Evolutionary conservation across 108 stramenopile species (phyloP).

Genomic region (Cylindrotheca fusiformis): DNA sequence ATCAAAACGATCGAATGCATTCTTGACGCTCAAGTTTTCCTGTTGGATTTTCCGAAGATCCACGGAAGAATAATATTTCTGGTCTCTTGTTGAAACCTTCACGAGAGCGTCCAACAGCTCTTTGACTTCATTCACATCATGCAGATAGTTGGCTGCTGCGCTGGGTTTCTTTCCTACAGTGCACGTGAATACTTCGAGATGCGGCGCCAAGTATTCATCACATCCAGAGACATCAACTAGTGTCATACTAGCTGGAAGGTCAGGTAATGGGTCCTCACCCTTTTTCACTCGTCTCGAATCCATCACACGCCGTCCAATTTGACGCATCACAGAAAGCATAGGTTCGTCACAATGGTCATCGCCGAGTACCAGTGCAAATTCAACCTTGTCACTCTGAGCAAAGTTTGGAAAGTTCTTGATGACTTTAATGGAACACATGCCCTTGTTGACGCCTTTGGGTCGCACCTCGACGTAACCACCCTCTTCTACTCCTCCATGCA

Average conservation of each 20-base stretch:
- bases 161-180: constrained; percentile 98
- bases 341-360: constrained; percentile 96
- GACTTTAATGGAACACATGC: constrained; percentile 80
- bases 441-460: constrained; percentile 87
- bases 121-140: constrained; percentile 89
- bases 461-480: constrained; percentile 88
- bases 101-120: constrained; percentile 85
- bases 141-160: constrained; percentile 91
- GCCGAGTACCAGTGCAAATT: constrained; percentile 86
- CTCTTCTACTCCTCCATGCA: constrained; percentile 87
- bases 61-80: constrained; percentile 62
- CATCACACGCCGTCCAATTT: constrained; percentile 60
- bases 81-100: constrained; percentile 73
- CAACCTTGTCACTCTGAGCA: constrained; percentile 49
- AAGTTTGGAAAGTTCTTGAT: constrained; percentile 59
- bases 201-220: constrained; percentile 59
- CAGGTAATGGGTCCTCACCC: constrained; percentile 53
- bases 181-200: constrained; percentile 79
- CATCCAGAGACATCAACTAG: constrained; percentile 76
- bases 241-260: constrained; percentile 66
- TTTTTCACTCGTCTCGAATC: constrained; percentile 47
- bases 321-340: constrained; percentile 91
- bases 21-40: not conserved
- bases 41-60: constrained; percentile 47
- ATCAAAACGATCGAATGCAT: not conserved